These are phyloP conservation scores for Piedraia hortae DNA, from an alignment of 2,329 filamentous ascomycete species.

Conservation along the genomic window DNA sequence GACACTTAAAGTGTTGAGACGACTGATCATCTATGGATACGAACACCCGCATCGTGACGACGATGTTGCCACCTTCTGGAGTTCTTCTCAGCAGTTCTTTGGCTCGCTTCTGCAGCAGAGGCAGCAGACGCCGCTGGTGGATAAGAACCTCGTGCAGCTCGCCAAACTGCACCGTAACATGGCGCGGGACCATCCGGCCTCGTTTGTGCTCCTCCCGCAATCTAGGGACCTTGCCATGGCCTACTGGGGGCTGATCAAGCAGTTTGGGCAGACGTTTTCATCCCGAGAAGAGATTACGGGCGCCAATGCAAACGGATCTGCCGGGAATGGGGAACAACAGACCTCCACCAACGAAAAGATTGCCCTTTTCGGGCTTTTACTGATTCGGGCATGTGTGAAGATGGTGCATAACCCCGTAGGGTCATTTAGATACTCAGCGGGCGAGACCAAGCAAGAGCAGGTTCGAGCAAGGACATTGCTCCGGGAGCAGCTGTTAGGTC, in stretches of 20 bases:
- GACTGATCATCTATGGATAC: constrained; percentile 56
- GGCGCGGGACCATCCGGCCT: constrained; percentile 49
- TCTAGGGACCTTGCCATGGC: constrained; percentile 49
- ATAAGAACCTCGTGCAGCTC: constrained; percentile 69
- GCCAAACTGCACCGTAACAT: constrained; percentile 79
- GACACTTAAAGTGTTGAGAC: constrained; percentile 51
- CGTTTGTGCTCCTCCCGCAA: constrained; percentile 58
- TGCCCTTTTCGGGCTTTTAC: constrained; percentile 53
- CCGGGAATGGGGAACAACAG: constrained; percentile 18
- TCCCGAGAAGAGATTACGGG: constrained; percentile 17
- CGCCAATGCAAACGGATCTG: constrained; percentile 18
- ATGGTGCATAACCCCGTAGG: constrained; percentile 61
- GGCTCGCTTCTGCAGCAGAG: constrained; percentile 33
- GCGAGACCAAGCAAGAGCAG: constrained; percentile 50
- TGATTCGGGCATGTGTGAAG: constrained; percentile 57
- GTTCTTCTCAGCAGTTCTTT: constrained; percentile 47
- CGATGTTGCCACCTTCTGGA: constrained; percentile 58
- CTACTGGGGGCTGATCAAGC: constrained; percentile 62
- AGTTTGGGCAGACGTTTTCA: constrained; percentile 48
- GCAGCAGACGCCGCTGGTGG: constrained; percentile 22
- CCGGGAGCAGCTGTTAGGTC: constrained; percentile 45
- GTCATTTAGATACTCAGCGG: constrained; percentile 57
- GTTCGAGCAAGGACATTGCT: constrained; percentile 39
- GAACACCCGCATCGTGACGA: constrained; percentile 57
- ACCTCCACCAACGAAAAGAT: constrained; percentile 35